phyloP scores from a whole-genome alignment of 73 alveolate genomes.

The Paramecium primaurelia region DNA sequence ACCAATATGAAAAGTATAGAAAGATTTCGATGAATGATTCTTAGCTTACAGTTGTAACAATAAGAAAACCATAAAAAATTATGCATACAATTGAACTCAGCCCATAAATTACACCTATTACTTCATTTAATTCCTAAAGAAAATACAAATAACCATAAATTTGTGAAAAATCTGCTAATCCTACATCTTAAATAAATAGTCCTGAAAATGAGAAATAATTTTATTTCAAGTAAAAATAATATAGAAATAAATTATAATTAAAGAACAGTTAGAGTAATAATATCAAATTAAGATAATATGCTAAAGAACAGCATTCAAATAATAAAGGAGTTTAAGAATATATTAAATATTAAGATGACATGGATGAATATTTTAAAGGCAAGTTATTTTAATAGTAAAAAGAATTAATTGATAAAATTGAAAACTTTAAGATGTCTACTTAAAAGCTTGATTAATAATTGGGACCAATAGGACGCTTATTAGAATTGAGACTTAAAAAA shows the following conservation, averaged over 20 bases:
- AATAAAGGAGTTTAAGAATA: not conserved
- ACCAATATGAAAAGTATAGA: not conserved
- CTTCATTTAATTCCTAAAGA: not conserved
- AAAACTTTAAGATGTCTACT: not conserved
- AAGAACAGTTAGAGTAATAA: not conserved
- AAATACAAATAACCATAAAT: not conserved
- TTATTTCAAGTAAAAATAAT: not conserved
- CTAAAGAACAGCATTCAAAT: not conserved
- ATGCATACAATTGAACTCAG: constrained; percentile 12
- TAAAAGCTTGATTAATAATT: not conserved
- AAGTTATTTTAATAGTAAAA: not conserved
- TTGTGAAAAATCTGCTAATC: not conserved
- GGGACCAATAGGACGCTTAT: not conserved
- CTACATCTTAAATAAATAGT: not conserved
- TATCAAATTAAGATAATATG: not conserved
- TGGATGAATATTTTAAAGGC: not conserved
- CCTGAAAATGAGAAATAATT: not conserved
- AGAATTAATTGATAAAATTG: not conserved
- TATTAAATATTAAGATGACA: not conserved
- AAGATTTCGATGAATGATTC: not conserved
- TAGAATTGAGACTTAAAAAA: not conserved
- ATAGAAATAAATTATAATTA: not conserved
- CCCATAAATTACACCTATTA: not conserved
- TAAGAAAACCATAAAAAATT: not conserved
- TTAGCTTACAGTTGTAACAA: not conserved